A percentile compares a stretch with the other conserved stretches of the same genome.
phyloP scores from a whole-genome alignment of 768 basidiomycete genomes.

The Hericium rajendrae region DNA sequence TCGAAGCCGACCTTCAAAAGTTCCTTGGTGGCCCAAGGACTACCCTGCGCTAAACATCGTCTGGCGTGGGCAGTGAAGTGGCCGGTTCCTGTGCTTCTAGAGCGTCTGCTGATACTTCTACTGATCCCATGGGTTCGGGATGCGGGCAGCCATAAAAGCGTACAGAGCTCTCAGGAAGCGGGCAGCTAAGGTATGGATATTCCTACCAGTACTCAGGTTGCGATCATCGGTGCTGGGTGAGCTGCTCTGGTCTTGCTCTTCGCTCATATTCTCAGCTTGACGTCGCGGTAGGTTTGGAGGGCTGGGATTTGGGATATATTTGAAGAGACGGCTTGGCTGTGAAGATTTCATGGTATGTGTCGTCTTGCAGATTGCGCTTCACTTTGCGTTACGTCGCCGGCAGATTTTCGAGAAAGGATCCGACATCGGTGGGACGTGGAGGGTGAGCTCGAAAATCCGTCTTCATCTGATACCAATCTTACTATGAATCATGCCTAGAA shows the following conservation, averaged over 20 bases:
- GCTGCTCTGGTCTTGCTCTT: too few species aligned
- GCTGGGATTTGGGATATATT: not conserved
- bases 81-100: too few species aligned
- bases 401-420: slow-evolving; percentile 1
- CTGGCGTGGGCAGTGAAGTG: too few species aligned
- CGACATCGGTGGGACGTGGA: slow-evolving; percentile 3
- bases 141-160: too few species aligned
- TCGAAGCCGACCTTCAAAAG: too few species aligned
- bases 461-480: not conserved
- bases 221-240: not conserved
- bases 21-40: too few species aligned
- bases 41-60: too few species aligned
- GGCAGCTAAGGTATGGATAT: too few species aligned
- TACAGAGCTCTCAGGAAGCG: too few species aligned
- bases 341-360: not conserved
- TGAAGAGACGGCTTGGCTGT: not conserved
- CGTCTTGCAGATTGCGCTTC: not conserved
- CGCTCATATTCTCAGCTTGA: not conserved
- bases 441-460: not conserved
- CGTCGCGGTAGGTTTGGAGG: not conserved
- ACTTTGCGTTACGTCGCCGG: not conserved
- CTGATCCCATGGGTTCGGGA: too few species aligned
- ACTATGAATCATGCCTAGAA: not conserved
- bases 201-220: not conserved
- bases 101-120: too few species aligned